These are phyloP conservation scores for Cadophora sp. DNA, from an alignment of 2,329 filamentous ascomycete genomes.

Conservation along the genomic window DNA sequence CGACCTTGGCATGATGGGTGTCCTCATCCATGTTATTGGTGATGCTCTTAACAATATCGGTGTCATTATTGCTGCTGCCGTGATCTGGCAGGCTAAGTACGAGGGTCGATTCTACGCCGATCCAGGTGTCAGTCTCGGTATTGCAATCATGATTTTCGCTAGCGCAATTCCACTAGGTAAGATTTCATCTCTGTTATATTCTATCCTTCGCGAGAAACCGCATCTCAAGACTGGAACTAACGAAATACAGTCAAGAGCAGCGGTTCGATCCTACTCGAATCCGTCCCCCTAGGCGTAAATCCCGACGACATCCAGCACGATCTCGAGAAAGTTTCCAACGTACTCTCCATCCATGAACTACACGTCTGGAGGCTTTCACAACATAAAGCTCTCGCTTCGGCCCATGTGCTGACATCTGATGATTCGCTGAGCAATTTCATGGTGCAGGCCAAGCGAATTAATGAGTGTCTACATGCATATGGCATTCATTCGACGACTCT, in stretches of 20 bases:
- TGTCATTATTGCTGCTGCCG: conserved; percentile 71
- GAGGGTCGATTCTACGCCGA: conserved; percentile 73
- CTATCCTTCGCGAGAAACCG: not conserved
- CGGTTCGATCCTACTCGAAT: conserved; percentile 72
- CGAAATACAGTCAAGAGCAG: conserved; percentile 56
- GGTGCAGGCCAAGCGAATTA: conserved; percentile 65
- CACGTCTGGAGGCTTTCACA: conserved; percentile 79
- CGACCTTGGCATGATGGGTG: conserved; percentile 75
- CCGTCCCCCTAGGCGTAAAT: conserved; percentile 65
- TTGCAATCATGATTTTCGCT: conserved; percentile 74
- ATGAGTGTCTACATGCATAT: conserved; percentile 75
- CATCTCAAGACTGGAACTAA: conserved; percentile 3
- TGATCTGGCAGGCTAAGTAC: conserved; percentile 71
- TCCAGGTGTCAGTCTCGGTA: conserved; percentile 71
- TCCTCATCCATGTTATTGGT: conserved; percentile 73
- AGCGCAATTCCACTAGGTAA: conserved; percentile 64
- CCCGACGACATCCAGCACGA: conserved; percentile 71
- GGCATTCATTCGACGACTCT: conserved; percentile 76
- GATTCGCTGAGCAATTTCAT: conserved; percentile 64
- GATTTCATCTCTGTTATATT: conserved; percentile 9
- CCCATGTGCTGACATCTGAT: conserved; percentile 69
- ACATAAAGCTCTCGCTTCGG: conserved; percentile 71
- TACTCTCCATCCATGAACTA: conserved; percentile 73
- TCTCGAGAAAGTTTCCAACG: conserved; percentile 70
- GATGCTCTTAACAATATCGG: conserved; percentile 80